Evolutionary conservation across 805 yeast species (phyloP).

Genomic region (Teunomyces lycoperdinae): DNA sequence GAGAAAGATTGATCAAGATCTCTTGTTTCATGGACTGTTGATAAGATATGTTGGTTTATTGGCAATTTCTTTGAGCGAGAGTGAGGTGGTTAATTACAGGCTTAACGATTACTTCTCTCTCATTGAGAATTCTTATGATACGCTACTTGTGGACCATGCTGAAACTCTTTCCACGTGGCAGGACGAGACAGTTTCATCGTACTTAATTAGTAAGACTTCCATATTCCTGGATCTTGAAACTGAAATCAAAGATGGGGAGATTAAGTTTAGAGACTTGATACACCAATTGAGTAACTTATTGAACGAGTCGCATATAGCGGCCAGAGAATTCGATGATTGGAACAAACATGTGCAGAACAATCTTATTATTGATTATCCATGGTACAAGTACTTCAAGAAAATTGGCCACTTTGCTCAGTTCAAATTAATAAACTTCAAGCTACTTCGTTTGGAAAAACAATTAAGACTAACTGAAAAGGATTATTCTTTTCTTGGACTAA

Average conservation of each 20-base stretch:
- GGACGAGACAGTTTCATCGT: constrained; percentile 12
- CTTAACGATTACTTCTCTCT: constrained; percentile 18
- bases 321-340: constrained; percentile 48
- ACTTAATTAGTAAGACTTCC: constrained; percentile 17
- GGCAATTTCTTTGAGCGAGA: constrained; percentile 35
- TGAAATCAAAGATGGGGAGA: constrained; percentile 2
- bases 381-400: constrained; percentile 66
- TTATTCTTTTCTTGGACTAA: constrained; percentile 13
- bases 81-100: constrained; percentile 34
- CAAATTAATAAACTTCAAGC: constrained; percentile 50
- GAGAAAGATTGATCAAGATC: constrained; percentile 23
- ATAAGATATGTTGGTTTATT: constrained; percentile 36
- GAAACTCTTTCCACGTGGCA: constrained; percentile 20
- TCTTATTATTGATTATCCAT: constrained; percentile 67
- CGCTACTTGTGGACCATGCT: constrained; percentile 13
- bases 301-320: constrained; percentile 10
- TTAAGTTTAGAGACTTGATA: constrained; percentile 13
- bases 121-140: constrained; percentile 15
- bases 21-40: constrained; percentile 32
- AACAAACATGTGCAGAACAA: constrained; percentile 46
- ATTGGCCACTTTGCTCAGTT: constrained; percentile 55
- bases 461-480: constrained; percentile 20
- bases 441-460: constrained; percentile 39
- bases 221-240: constrained; percentile 19
- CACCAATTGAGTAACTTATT: constrained; percentile 12